A percentile compares a stretch with the other conserved stretches of the same genome.
Conservation (phyloP, 2,329 filamentous ascomycete species). For the Peltaster fructicola region DNA sequence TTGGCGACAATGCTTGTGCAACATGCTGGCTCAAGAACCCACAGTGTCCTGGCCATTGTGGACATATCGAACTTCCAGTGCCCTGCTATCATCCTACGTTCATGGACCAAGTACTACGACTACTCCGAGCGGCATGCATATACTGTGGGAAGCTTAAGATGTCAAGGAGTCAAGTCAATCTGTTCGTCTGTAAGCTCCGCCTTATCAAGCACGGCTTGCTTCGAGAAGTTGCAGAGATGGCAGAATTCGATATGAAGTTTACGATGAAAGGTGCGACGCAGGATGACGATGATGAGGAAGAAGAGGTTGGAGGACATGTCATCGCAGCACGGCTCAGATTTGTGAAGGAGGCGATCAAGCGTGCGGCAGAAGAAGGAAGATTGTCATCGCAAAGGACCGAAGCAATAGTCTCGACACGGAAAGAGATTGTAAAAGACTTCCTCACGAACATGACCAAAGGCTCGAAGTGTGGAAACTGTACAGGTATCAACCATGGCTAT, state of each 20-base stretch:
- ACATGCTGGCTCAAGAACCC: slow-evolving; percentile 73
- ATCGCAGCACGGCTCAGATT: slow-evolving; percentile 45
- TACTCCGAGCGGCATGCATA: slow-evolving; percentile 72
- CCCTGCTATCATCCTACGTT: slow-evolving; percentile 95
- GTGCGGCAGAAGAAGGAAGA: slow-evolving; percentile 32
- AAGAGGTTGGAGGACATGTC: slow-evolving; percentile 42
- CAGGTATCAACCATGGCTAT: slow-evolving; percentile 59
- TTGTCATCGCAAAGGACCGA: slow-evolving; percentile 55
- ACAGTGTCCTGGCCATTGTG: slow-evolving; percentile 76
- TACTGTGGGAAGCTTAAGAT: slow-evolving; percentile 83
- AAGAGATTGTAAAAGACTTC: slow-evolving; percentile 64
- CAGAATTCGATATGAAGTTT: slow-evolving; percentile 23
- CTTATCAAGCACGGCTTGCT: slow-evolving; percentile 73
- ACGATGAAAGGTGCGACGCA: slow-evolving; percentile 18
- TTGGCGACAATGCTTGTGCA: slow-evolving; percentile 68
- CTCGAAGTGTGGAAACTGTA: slow-evolving; percentile 51
- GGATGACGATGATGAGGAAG: slow-evolving; percentile 37
- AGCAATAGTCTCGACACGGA: slow-evolving; percentile 58
- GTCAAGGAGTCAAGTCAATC: slow-evolving; percentile 56
- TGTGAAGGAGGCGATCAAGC: slow-evolving; percentile 53
- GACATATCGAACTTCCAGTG: slow-evolving; percentile 86
- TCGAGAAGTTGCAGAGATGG: slow-evolving; percentile 40
- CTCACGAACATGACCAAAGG: slow-evolving; percentile 52
- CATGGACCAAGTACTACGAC: slow-evolving; percentile 73
- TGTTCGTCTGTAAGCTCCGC: slow-evolving; percentile 67